Conservation (phyloP, 2,329 filamentous ascomycete species). For the Corinectria fuckeliana region DNA sequence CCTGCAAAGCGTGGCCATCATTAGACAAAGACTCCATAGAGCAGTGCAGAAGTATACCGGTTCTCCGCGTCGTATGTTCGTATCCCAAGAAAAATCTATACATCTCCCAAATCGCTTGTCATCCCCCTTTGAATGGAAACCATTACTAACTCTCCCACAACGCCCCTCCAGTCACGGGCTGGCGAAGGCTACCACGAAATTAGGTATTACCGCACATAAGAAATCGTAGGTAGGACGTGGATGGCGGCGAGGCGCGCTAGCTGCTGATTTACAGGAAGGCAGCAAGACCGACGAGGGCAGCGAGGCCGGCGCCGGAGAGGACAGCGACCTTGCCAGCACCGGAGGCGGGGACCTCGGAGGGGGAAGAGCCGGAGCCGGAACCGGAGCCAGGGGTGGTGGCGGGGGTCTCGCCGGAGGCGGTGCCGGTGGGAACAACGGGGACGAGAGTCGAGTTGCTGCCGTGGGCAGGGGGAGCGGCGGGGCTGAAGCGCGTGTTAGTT, state of each 20-base stretch:
- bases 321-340: slow-evolving; percentile 63
- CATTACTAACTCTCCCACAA: slow-evolving; percentile 41
- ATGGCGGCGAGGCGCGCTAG: slow-evolving; percentile 43
- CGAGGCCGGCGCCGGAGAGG: slow-evolving; percentile 65
- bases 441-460: slow-evolving; percentile 45
- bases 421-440: slow-evolving; percentile 29
- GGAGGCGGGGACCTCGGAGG: slow-evolving; percentile 54
- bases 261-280: slow-evolving; percentile 63
- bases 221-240: slow-evolving; percentile 50
- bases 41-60: slow-evolving; percentile 40
- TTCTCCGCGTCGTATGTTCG: slow-evolving; percentile 46
- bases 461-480: slow-evolving; percentile 38
- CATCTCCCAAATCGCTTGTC: slow-evolving; percentile 40
- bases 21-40: slow-evolving; percentile 42
- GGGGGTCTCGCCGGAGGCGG: slow-evolving; percentile 24
- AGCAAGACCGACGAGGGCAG: slow-evolving; percentile 65
- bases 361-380: slow-evolving; percentile 33
- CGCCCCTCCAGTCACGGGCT: slow-evolving; percentile 47
- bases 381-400: slow-evolving; percentile 41
- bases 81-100: slow-evolving; percentile 46
- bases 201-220: slow-evolving; percentile 50
- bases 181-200: slow-evolving; percentile 47
- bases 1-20: slow-evolving; percentile 42
- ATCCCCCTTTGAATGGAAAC: slow-evolving; percentile 36
- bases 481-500: slow-evolving; percentile 26